A percentile compares a stretch with the other conserved stretches of the same genome.
These are phyloP conservation scores for Pyrenula massariospora DNA, from an alignment of 495 filamentous ascomycete species.

Conservation along the genomic window DNA sequence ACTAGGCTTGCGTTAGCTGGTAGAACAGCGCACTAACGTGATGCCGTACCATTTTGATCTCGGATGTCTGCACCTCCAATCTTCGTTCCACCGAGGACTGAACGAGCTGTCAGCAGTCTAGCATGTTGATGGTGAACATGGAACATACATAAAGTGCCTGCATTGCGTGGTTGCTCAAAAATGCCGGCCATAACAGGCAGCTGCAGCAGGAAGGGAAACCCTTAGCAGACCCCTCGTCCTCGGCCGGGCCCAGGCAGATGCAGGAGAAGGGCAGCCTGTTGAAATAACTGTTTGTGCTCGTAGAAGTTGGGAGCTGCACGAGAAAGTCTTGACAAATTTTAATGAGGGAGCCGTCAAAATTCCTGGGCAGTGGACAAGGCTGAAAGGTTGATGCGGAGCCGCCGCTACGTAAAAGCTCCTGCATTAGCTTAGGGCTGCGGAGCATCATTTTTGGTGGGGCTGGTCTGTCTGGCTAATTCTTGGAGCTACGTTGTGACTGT, in stretches of 20 bases:
- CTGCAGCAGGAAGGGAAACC: no score
- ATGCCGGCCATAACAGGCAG: conserved; percentile 61
- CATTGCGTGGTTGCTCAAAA: conserved; percentile 79
- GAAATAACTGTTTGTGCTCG: no score
- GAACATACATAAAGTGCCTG: conserved; percentile 66
- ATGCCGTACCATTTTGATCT: conserved; percentile 76
- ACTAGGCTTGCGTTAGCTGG: conserved; percentile 39
- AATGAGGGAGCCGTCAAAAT: neutral
- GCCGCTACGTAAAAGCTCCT: neutral
- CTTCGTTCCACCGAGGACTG: conserved; percentile 86
- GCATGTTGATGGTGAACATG: neutral
- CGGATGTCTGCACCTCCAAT: conserved; percentile 90
- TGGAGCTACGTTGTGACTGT: no score
- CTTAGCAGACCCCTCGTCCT: no score
- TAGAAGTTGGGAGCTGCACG: neutral
- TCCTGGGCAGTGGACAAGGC: neutral
- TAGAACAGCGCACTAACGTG: neutral
- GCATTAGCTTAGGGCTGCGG: neutral
- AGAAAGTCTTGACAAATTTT: neutral
- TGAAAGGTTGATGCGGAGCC: neutral
- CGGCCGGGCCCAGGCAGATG: no score
- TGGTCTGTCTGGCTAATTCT: no score
- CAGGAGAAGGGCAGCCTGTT: no score
- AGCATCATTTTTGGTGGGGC: neutral
- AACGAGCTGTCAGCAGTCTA: conserved; percentile 20